Evolutionary conservation across 2,329 filamentous ascomycete genomes (phyloP).

Genomic region (Parastagonospora nodorum): DNA sequence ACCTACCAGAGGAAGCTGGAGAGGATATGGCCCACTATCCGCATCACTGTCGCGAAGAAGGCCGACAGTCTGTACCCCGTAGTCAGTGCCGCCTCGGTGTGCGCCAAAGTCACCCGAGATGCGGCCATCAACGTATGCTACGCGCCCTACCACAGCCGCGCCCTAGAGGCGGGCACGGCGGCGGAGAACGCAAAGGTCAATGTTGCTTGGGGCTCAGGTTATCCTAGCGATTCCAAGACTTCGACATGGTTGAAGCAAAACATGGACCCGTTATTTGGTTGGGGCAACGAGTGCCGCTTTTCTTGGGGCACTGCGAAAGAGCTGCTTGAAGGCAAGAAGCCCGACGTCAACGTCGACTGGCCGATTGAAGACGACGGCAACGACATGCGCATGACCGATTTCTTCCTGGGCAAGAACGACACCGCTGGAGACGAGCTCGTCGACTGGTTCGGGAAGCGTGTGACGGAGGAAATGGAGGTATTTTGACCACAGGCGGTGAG

Average conservation of each 20-base stretch:
- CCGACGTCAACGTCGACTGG: constrained; percentile 80
- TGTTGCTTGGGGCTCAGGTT: constrained; percentile 84
- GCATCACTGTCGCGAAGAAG: constrained; percentile 66
- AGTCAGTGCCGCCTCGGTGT: constrained; percentile 91
- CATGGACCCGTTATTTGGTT: constrained; percentile 93
- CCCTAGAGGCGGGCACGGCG: constrained; percentile 32
- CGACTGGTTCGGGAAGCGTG: constrained; percentile 80
- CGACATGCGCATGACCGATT: constrained; percentile 74
- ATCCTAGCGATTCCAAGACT: constrained; percentile 85
- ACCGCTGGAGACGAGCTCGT: constrained; percentile 69
- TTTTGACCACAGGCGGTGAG: constrained; percentile 58
- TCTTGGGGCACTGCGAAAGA: constrained; percentile 97
- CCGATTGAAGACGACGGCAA: constrained; percentile 74
- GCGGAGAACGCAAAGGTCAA: constrained; percentile 31
- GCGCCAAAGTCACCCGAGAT: constrained; percentile 94
- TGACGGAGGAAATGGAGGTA: constrained; percentile 71
- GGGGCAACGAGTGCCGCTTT: constrained; percentile 90
- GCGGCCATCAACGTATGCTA: constrained; percentile 83
- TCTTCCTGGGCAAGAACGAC: constrained; percentile 60
- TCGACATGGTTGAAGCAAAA: constrained; percentile 80
- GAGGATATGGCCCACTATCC: constrained; percentile 74
- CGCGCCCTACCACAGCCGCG: constrained; percentile 51
- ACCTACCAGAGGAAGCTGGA: constrained; percentile 85
- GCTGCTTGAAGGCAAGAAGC: constrained; percentile 77
- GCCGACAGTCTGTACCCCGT: constrained; percentile 91